Percentiles rank a stretch among this genome's conserved stretches.
Conservation (phyloP, 768 basidiomycete species). For the Mycena rebaudengoi region DNA sequence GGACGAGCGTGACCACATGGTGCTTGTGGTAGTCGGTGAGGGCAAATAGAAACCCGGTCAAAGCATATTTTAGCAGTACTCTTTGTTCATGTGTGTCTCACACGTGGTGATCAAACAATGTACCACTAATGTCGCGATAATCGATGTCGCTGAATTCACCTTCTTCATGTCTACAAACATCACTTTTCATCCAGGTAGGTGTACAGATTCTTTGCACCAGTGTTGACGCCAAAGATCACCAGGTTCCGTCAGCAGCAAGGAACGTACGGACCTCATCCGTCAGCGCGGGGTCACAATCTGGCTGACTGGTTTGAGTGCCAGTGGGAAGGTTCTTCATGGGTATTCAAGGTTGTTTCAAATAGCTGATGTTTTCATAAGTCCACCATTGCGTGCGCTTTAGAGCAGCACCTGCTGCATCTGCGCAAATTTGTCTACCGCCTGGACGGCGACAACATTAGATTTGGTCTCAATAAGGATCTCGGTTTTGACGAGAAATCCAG, state of each 20-base stretch:
- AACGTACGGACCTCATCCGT: slow-evolving; percentile 71
- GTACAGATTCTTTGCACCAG: background rate
- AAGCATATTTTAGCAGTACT: too few relatives aligned
- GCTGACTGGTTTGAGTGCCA: slow-evolving; percentile 95
- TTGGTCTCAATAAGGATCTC: slow-evolving; percentile 96
- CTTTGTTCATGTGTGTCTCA: too few relatives aligned
- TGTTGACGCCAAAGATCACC: slow-evolving; percentile 8
- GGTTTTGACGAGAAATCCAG: slow-evolving; percentile 93
- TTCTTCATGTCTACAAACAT: slow-evolving; percentile 58
- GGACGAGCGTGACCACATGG: slow-evolving; percentile 38
- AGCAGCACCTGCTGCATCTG: slow-evolving; percentile 91
- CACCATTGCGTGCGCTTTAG: slow-evolving; percentile 95
- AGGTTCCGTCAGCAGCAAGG: slow-evolving; percentile 77
- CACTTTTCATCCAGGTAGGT: slow-evolving; percentile 73
- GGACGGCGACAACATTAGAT: slow-evolving; percentile 95
- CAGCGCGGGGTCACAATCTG: slow-evolving; percentile 95
- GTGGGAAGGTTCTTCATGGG: slow-evolving; percentile 77
- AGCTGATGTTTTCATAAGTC: slow-evolving; percentile 59
- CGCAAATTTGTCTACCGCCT: slow-evolving; percentile 89
- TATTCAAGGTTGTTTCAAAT: background rate
- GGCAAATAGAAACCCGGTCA: slow-evolving; percentile 12
- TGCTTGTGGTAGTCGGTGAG: background rate
- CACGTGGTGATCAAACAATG: too few relatives aligned
- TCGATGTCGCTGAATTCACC: background rate
- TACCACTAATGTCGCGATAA: background rate